Evolutionary conservation across 441 rosid species (phyloP).

Genomic region (Syzygium syzygioides): DNA sequence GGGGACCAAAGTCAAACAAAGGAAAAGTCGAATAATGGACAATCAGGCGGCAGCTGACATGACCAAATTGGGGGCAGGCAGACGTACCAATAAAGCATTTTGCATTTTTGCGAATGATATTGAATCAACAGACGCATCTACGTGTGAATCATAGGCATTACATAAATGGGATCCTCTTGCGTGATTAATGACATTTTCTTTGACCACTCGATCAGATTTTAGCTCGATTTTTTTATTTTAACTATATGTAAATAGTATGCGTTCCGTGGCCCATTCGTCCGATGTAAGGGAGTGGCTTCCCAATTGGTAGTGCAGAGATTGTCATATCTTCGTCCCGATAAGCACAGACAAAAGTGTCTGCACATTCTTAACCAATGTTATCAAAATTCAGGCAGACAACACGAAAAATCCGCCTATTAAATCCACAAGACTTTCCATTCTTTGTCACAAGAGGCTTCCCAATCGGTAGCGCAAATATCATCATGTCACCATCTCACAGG

Average conservation of each 20-base stretch:
- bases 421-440: too few species aligned
- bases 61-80: background rate
- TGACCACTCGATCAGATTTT: background rate
- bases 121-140: background rate
- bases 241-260: background rate
- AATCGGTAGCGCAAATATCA: too few species aligned
- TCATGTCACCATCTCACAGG: too few species aligned
- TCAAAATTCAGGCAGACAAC: background rate
- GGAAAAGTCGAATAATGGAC: background rate
- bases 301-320: fast-evolving
- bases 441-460: too few species aligned
- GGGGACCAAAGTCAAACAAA: background rate
- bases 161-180: background rate
- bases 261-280: background rate
- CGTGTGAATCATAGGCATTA: background rate
- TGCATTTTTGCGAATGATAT: background rate
- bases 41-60: background rate
- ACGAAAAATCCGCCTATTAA: too few species aligned
- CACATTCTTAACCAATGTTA: background rate
- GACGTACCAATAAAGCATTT: background rate
- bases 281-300: background rate
- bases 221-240: background rate
- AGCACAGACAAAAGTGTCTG: fast-evolving
- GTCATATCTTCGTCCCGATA: background rate
- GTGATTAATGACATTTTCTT: background rate